Evolutionary conservation across 2,329 filamentous ascomycete species (phyloP).

Genomic region (Ceratocystis papillata): DNA sequence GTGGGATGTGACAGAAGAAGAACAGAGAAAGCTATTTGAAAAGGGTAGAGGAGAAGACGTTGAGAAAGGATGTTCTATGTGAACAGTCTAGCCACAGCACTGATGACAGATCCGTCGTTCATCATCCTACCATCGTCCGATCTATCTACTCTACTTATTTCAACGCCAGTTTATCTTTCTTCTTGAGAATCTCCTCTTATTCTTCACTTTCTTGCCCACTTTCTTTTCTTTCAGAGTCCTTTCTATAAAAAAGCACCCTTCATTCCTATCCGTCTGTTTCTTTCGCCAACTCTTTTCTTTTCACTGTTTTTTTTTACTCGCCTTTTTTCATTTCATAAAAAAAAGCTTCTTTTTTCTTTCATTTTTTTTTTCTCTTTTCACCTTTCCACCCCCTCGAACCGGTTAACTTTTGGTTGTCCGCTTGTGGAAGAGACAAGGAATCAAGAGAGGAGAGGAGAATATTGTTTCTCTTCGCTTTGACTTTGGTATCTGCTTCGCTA

Average conservation of each 20-base stretch:
- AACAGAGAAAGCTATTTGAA: not conserved
- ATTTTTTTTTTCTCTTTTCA: not conserved
- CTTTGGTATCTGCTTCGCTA: no score
- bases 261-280: constrained; percentile 19
- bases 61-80: not conserved
- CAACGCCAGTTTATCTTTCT: no score
- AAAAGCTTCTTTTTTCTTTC: constrained; percentile 20
- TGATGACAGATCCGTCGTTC: no score
- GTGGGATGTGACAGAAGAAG: not conserved
- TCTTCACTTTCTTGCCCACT: no score
- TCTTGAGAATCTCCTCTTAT: no score
- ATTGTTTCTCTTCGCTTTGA: no score
- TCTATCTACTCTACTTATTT: no score
- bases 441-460: no score
- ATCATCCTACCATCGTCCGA: no score
- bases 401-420: no score
- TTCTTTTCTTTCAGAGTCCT: not conserved
- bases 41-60: not conserved
- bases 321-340: constrained; percentile 3
- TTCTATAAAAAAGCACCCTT: constrained; percentile 19
- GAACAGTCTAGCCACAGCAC: constrained; percentile 1
- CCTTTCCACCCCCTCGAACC: not conserved
- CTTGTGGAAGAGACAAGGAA: no score
- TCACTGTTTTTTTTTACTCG: not conserved
- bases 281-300: constrained; percentile 18